Base-by-base conservation (phyloP, 169 alveolate genomes). In the Eimeria praecox region DNA sequence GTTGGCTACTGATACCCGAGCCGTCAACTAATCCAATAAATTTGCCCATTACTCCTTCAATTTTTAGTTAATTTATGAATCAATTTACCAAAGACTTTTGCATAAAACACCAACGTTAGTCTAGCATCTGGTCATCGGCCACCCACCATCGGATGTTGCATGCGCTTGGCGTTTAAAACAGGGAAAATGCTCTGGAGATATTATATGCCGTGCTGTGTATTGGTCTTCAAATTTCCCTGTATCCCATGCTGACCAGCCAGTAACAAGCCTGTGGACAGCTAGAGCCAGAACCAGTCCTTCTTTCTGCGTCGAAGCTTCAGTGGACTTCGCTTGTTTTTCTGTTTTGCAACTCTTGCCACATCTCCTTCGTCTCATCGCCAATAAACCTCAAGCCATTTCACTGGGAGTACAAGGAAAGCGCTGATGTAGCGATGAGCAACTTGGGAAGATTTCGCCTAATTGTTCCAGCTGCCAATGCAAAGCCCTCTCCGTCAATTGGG, bases 401-500 rank as follows among this genome's bases (percentile, higher is more conserved):
- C 66, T 56, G 66, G 10, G 20, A 56, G 20, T 5, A 20, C 66
- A 20, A 8, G 20, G 66, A 56, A 30, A 30, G 44, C 42, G 80
- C 80, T 69, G 40, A 69, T 27, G 22, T 44, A 38, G 73, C 27
- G 46, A 96, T 94, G 97, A 92, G 95, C 49, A 93, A 91, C 40
- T 77, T 96, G 62, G 97, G 97, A 33, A 54, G 97, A 46, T 96
- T 95, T 90, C 96, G 96, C 52, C 46, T 96, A 92, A 96, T 97
- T 46, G 98, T 97, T 56, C 97, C 98, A n/a, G 99, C 99, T 27
- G 99, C 98, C 35, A 97, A 97, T 42, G 99, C 99, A 20, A 98
- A 98, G 90, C 99, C 99, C 10, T 98, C 99, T 56, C 99, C 99
- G 20, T 97, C 98, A 75, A 98, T 98, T 59, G 99, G 99, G 33